Evolutionary conservation across 2,329 filamentous ascomycete species (phyloP).

Genomic region (Berkeleyomyces basicola): DNA sequence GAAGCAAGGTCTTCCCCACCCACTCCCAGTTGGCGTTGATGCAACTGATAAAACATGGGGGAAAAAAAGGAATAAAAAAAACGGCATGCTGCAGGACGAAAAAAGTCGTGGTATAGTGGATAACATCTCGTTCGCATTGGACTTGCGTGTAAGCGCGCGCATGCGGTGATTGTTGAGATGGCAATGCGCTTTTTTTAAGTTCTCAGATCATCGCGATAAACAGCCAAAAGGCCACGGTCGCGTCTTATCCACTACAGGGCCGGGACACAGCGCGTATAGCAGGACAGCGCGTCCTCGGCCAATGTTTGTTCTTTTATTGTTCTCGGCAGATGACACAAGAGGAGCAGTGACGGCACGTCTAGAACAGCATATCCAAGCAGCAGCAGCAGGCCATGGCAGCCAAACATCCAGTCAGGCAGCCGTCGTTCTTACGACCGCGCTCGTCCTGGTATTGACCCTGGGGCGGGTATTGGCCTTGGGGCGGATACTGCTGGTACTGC

Average conservation of each 20-base stretch:
- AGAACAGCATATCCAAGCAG: constrained; percentile 41
- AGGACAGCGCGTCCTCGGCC: too few relatives aligned
- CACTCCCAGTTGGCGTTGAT: not conserved
- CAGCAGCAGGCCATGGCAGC: constrained; percentile 40
- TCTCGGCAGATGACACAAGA: too few relatives aligned
- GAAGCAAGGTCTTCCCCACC: not conserved
- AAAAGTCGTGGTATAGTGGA: not conserved
- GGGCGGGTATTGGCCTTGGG: constrained; percentile 21
- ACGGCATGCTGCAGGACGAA: not conserved
- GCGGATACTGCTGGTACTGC: constrained; percentile 12
- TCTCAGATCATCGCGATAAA: not conserved
- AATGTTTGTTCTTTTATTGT: too few relatives aligned
- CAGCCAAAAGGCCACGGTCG: not conserved
- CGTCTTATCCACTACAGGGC: not conserved
- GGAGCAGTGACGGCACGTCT: constrained; percentile 15
- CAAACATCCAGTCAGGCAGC: constrained; percentile 30
- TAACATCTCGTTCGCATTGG: too few relatives aligned
- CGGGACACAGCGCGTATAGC: not conserved
- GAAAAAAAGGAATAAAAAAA: not conserved
- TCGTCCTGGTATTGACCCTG: constrained; percentile 22
- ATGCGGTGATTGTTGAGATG: not conserved
- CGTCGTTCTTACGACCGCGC: constrained; percentile 19
- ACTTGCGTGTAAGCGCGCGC: not conserved
- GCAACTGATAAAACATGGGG: not conserved
- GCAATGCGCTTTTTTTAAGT: not conserved